These are phyloP conservation scores for Xylaria longipes DNA, from an alignment of 495 filamentous ascomycete species.

Conservation along the genomic window DNA sequence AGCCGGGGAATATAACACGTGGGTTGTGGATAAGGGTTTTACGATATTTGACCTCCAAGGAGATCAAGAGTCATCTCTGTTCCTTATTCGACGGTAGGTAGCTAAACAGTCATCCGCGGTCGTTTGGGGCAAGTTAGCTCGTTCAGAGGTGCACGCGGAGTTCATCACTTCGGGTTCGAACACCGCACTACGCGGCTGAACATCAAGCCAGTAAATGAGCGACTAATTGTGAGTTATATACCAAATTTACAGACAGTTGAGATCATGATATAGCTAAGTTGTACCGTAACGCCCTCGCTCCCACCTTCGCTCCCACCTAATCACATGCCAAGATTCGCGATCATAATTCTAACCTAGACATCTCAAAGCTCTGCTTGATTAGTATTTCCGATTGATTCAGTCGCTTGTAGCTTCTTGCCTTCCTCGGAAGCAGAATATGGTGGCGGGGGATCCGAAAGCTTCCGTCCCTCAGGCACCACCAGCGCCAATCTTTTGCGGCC, in stretches of 20 bases:
- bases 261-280: not conserved
- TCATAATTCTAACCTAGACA: not conserved
- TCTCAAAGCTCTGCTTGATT: not conserved
- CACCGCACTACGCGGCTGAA: not conserved
- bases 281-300: not conserved
- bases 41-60: not conserved
- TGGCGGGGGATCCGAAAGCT: not conserved
- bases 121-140: not conserved
- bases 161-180: not conserved
- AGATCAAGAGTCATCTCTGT: not conserved
- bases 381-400: not conserved
- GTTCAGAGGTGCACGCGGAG: not conserved
- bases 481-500: not conserved
- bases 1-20: no score
- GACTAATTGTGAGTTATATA: not conserved
- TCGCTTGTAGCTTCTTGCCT: not conserved
- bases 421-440: slow-evolving; percentile 11
- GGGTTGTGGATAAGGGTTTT: not conserved
- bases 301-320: not conserved
- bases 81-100: not conserved
- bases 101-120: not conserved
- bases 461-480: not conserved
- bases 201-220: not conserved
- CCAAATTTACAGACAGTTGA: not conserved
- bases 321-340: not conserved